phyloP scores from a whole-genome alignment of 805 yeast genomes.

The Yamadazyma takamatsuzukensis region DNA sequence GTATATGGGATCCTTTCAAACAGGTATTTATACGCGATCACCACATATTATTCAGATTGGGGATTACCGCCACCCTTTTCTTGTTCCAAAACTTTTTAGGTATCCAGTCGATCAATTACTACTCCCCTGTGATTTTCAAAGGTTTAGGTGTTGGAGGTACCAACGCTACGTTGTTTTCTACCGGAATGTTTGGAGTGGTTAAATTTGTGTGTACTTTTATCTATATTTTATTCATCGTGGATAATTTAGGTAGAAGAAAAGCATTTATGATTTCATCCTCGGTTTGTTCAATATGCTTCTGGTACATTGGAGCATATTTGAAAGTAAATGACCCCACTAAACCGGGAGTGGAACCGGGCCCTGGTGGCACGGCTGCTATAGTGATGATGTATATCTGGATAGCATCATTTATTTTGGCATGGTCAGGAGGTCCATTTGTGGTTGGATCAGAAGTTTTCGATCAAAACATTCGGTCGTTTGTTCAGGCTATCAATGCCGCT shows the following conservation, averaged over 20 bases:
- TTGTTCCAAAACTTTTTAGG: conserved; percentile 39
- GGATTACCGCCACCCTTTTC: conserved; percentile 30
- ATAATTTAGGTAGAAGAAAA: conserved; percentile 31
- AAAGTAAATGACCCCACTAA: conserved; percentile 31
- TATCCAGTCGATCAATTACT: conserved; percentile 37
- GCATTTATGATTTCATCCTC: conserved; percentile 35
- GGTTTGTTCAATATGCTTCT: conserved; percentile 32
- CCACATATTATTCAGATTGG: conserved; percentile 23
- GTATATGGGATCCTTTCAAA: conserved; percentile 30
- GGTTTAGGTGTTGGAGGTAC: conserved; percentile 37
- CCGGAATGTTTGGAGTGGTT: conserved; percentile 39
- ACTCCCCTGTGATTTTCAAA: conserved; percentile 33
- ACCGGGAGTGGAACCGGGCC: conserved; percentile 29
- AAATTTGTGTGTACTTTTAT: conserved; percentile 32
- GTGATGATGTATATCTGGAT: conserved; percentile 42
- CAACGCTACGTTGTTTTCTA: conserved; percentile 33
- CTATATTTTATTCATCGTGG: conserved; percentile 33
- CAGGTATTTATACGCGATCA: conserved; percentile 27
- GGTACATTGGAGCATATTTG: conserved; percentile 38
- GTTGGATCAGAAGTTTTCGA: conserved; percentile 38
- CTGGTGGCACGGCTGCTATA: conserved; percentile 37
- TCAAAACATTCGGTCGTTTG: conserved; percentile 37
- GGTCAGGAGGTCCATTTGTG: conserved; percentile 41
- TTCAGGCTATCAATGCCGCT: conserved; percentile 39
- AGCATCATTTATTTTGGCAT: conserved; percentile 36